These are phyloP conservation scores for Boletus tomentosulus DNA, from an alignment of 768 basidiomycete species.

Conservation along the genomic window DNA sequence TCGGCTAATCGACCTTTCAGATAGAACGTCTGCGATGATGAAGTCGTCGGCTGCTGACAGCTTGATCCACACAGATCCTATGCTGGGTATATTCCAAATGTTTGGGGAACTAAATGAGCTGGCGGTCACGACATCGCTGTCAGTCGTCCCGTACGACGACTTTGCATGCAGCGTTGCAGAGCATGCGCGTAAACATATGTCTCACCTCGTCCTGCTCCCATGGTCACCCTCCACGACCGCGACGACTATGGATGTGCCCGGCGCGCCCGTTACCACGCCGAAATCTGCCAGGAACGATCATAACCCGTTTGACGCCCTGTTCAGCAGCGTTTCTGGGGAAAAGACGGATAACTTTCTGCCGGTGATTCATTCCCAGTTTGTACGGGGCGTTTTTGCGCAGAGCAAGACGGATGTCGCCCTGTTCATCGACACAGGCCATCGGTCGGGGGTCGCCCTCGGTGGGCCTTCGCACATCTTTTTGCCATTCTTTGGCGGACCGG, in stretches of 20 bases:
- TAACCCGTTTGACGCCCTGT: slow-evolving; percentile 74
- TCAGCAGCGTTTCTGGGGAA: slow-evolving; percentile 26
- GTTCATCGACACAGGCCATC: slow-evolving; percentile 65
- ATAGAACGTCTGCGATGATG: slow-evolving; percentile 62
- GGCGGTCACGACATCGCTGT: slow-evolving; percentile 56
- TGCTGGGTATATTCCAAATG: slow-evolving; percentile 69
- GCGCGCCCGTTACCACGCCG: slow-evolving; percentile 4
- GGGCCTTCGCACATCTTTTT: slow-evolving; percentile 66
- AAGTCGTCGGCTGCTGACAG: slow-evolving; percentile 60
- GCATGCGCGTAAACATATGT: slow-evolving; percentile 52
- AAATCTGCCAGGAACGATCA: slow-evolving; percentile 14
- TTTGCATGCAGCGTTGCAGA: slow-evolving; percentile 66
- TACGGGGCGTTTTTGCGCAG: slow-evolving; percentile 73
- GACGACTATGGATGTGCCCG: neutral
- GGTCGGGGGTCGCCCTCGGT: slow-evolving; percentile 17
- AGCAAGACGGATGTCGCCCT: slow-evolving; percentile 76
- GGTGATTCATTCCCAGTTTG: slow-evolving; percentile 70
- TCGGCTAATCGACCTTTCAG: slow-evolving; percentile 78
- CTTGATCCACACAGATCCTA: slow-evolving; percentile 64
- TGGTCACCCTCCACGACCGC: slow-evolving; percentile 60
- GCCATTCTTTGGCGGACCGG: slow-evolving; percentile 92
- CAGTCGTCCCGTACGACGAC: slow-evolving; percentile 74
- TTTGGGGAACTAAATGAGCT: slow-evolving; percentile 72
- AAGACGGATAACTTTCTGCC: slow-evolving; percentile 38
- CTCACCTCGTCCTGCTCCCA: slow-evolving; percentile 78